Evolutionary conservation across 2,329 filamentous ascomycete species (phyloP).

Genomic region (Thyridium curvatum): DNA sequence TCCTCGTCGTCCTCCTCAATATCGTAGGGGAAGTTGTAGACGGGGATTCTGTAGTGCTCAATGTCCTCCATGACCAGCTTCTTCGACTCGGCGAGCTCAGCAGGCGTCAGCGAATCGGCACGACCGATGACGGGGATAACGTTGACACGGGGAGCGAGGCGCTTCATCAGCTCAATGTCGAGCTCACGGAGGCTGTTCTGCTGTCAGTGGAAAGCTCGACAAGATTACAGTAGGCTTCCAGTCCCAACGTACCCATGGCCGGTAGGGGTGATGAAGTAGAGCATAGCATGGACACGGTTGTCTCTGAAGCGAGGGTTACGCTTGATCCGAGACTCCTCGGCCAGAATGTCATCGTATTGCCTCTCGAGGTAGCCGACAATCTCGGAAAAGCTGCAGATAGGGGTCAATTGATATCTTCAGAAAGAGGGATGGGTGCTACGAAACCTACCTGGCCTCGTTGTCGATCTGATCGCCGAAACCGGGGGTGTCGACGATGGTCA

Average conservation of each 20-base stretch:
- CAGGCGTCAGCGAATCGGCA: slow-evolving; percentile 92
- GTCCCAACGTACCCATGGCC: slow-evolving; percentile 69
- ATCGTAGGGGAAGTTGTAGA: slow-evolving; percentile 99
- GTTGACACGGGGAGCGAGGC: slow-evolving; percentile 94
- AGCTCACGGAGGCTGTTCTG: slow-evolving; percentile 80
- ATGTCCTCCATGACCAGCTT: slow-evolving; percentile 99
- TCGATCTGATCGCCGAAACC: slow-evolving; percentile 99
- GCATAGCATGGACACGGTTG: slow-evolving; percentile 94
- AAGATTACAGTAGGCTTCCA: neutral
- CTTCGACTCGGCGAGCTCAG: slow-evolving; percentile 97
- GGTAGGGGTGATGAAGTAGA: slow-evolving; percentile 99
- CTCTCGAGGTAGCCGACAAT: slow-evolving; percentile 98
- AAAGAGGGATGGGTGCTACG: neutral
- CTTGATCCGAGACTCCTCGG: slow-evolving; percentile 99
- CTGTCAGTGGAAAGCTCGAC: slow-evolving; percentile 8
- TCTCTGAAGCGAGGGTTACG: slow-evolving; percentile 99
- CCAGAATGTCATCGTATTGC: slow-evolving; percentile 99
- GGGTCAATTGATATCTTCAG: too few relatives aligned
- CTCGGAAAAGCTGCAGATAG: slow-evolving; percentile 71
- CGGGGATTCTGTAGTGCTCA: slow-evolving; percentile 97
- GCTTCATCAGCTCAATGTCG: slow-evolving; percentile 99
- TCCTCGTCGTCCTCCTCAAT: slow-evolving; percentile 99
- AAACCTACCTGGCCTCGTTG: slow-evolving; percentile 84
- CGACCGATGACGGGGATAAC: slow-evolving; percentile 99
- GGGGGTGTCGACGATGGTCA: slow-evolving; percentile 97